phyloP scores from a whole-genome alignment of 1,284 basidiomycete species.

The Trametes pubescens region DNA sequence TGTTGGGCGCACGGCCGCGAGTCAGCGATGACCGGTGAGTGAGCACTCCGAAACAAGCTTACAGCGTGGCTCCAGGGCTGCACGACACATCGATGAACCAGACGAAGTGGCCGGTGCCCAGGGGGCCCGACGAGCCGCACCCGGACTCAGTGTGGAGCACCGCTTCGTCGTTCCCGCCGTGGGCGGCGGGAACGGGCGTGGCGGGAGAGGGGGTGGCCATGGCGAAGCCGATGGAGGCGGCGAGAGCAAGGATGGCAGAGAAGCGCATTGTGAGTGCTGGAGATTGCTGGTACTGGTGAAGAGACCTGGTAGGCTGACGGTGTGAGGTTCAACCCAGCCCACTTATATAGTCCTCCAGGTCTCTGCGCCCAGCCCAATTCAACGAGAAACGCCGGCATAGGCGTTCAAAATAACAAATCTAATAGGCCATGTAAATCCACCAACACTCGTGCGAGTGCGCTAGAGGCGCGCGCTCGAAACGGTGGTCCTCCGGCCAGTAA shows the following conservation, averaged over 20 bases:
- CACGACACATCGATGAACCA: conserved; percentile 12
- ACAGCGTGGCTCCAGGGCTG: conserved; percentile 8
- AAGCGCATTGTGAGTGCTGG: conserved; percentile 11
- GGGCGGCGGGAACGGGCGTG: conserved; percentile 1
- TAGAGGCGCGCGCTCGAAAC: no score
- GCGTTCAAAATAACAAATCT: no score
- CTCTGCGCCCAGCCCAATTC: no score
- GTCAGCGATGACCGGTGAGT: no score
- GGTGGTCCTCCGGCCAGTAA: no score
- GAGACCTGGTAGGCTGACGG: not conserved
- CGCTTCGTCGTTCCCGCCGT: conserved; percentile 4
- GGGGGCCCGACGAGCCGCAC: conserved; percentile 16
- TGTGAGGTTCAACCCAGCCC: not conserved
- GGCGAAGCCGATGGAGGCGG: conserved; percentile 7
- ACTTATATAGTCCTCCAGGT: not conserved
- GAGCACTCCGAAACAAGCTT: not conserved
- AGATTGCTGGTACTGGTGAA: not conserved
- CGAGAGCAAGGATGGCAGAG: conserved; percentile 17
- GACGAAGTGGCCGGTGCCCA: conserved; percentile 15
- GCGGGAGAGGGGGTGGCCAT: conserved; percentile 8
- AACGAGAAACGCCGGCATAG: no score
- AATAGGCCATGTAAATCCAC: no score
- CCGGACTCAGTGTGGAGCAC: conserved; percentile 9
- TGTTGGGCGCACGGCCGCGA: not conserved
- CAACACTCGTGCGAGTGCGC: no score